phyloP scores from a whole-genome alignment of 2,329 filamentous ascomycete species.

The Achaetomium macrosporum region DNA sequence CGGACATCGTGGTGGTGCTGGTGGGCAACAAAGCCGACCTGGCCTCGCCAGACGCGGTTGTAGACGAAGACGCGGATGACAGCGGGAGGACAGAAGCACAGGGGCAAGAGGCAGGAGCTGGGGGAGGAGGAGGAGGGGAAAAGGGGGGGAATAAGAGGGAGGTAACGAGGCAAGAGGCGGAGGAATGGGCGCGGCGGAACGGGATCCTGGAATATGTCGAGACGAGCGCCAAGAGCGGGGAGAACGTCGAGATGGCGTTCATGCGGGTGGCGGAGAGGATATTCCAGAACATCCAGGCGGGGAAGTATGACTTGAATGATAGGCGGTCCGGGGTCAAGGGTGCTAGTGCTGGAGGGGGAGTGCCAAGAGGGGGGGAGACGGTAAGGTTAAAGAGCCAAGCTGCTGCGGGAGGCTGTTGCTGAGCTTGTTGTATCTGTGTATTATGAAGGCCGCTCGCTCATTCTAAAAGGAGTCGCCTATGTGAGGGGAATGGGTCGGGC shows the following conservation, averaged over 20 bases:
- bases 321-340: slow-evolving; percentile 87
- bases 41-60: slow-evolving; percentile 37
- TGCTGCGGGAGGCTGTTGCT: slow-evolving; percentile 45
- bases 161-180: slow-evolving; percentile 75
- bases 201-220: slow-evolving; percentile 91
- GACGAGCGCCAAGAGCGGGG: slow-evolving; percentile 91
- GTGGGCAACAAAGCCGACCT: slow-evolving; percentile 96
- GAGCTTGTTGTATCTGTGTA: slow-evolving; percentile 16
- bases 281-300: slow-evolving; percentile 93
- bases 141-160: slow-evolving; percentile 60
- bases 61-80: slow-evolving; percentile 28
- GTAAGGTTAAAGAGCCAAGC: slow-evolving; percentile 41
- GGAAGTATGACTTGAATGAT: slow-evolving; percentile 91
- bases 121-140: slow-evolving; percentile 26
- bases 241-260: slow-evolving; percentile 90
- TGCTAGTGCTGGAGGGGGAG: slow-evolving; percentile 44
- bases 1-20: slow-evolving; percentile 87
- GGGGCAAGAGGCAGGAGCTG: background rate
- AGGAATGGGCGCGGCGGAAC: slow-evolving; percentile 82
- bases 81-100: background rate
- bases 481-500: background rate
- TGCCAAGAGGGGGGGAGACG: slow-evolving; percentile 29
- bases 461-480: too few relatives aligned
- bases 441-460: background rate
- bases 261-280: slow-evolving; percentile 91